Conservation (phyloP, 192 early-diverging fungal genomes). For the Jimgerdemannia lactiflua region DNA sequence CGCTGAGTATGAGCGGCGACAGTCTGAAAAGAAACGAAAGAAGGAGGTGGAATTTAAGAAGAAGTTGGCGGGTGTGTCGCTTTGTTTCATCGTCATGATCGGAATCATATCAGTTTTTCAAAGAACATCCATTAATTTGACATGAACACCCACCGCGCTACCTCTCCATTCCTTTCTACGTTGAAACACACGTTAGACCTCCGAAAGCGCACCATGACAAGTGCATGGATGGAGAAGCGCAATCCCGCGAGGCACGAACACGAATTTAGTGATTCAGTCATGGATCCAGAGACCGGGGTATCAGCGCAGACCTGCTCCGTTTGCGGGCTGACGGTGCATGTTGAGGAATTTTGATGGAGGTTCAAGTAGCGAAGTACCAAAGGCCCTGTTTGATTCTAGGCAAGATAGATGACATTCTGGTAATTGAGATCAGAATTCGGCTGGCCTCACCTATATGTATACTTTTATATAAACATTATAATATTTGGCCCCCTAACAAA, state of each 20-base stretch:
- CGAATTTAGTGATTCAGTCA: constrained; percentile 54
- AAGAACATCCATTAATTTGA: too few relatives aligned
- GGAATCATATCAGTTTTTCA: background rate
- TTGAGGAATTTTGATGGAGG: constrained; percentile 57
- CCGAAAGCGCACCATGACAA: constrained; percentile 75
- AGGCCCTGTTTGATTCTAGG: too few relatives aligned
- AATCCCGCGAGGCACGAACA: constrained; percentile 72
- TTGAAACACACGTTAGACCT: constrained; percentile 44
- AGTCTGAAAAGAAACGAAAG: constrained; percentile 69
- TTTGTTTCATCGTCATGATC: background rate
- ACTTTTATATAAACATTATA: too few relatives aligned
- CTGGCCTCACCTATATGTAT: too few relatives aligned
- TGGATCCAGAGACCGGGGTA: constrained; percentile 45
- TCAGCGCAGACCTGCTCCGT: constrained; percentile 56
- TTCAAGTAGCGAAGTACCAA: too few relatives aligned
- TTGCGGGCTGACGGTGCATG: constrained; percentile 68
- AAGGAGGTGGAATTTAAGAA: constrained; percentile 85
- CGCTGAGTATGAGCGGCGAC: constrained; percentile 79
- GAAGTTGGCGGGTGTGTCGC: constrained; percentile 59
- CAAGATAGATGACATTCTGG: too few relatives aligned
- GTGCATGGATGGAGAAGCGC: constrained; percentile 61
- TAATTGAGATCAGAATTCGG: too few relatives aligned
- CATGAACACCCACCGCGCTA: too few relatives aligned
- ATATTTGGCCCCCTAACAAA: too few relatives aligned
- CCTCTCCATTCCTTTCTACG: too few relatives aligned